phyloP scores from a whole-genome alignment of 2,329 filamentous ascomycete genomes.

The Ascochyta lentis region DNA sequence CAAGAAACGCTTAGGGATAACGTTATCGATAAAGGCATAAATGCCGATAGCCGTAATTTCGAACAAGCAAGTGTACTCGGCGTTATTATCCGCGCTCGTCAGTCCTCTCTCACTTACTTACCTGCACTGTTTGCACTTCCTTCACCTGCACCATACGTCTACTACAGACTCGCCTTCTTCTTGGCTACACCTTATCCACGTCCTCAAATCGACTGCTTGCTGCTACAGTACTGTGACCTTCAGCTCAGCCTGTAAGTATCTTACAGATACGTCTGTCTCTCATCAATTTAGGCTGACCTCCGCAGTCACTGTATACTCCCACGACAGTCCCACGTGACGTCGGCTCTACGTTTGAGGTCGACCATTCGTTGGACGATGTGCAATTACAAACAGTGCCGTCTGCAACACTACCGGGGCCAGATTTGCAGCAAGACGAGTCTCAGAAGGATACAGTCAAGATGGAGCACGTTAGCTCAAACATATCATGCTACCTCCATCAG shows the following conservation, averaged over 20 bases:
- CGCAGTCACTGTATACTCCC: neutral
- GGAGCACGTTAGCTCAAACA: neutral
- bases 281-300: neutral
- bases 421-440: neutral
- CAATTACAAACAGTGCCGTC: neutral
- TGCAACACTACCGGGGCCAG: neutral
- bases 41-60: too few species aligned
- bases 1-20: too few species aligned
- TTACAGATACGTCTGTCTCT: neutral
- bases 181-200: too few species aligned
- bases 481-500: too few species aligned
- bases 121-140: neutral
- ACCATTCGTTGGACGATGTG: neutral
- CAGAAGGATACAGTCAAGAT: neutral
- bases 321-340: neutral
- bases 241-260: too few species aligned
- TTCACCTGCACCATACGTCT: too few species aligned
- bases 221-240: too few species aligned
- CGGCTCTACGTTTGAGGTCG: neutral
- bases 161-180: too few species aligned
- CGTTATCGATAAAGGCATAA: too few species aligned
- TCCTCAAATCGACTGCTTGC: too few species aligned
- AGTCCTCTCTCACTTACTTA: neutral
- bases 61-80: too few species aligned
- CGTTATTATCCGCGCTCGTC: too few species aligned